Percentiles rank a stretch among this genome's conserved stretches.
Evolutionary conservation across 306 rosid genomes (phyloP).

Genomic region (Bauhinia variegata): DNA sequence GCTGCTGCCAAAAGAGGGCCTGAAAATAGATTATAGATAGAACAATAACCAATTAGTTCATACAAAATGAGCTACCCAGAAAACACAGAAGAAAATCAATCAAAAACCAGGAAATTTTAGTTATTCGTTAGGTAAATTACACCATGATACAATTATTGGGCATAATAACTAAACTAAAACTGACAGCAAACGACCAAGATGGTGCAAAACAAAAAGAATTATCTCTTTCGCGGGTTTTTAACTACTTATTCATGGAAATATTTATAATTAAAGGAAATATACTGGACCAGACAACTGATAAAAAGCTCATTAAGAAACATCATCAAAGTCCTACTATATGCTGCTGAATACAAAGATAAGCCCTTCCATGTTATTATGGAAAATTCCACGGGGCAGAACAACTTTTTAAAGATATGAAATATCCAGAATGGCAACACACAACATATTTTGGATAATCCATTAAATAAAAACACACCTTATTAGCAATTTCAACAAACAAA

Average conservation of each 20-base stretch:
- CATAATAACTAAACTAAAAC: conserved; percentile 19
- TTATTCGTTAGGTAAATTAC: conserved; percentile 1
- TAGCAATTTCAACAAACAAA: conserved; percentile 91
- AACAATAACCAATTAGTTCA: conserved; percentile 19
- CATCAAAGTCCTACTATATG: neutral
- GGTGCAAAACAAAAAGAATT: neutral
- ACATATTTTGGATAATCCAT: conserved; percentile 17
- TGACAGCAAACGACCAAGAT: neutral
- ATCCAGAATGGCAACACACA: neutral
- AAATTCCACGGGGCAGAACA: conserved; percentile 23
- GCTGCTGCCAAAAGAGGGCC: conserved; percentile 99
- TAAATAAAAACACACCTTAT: conserved; percentile 65
- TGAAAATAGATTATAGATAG: conserved; percentile 29
- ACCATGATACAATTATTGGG: conserved; percentile 27
- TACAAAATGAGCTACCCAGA: conserved; percentile 5
- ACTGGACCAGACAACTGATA: conserved; percentile 17
- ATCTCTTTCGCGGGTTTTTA: no score
- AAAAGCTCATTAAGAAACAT: conserved; percentile 25
- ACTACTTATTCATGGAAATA: neutral
- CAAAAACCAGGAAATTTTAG: conserved; percentile 17
- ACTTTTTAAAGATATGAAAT: conserved; percentile 25
- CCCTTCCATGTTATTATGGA: conserved; percentile 17
- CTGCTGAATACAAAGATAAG: neutral
- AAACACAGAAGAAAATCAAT: neutral
- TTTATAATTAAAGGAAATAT: conserved; percentile 23